Base-by-base conservation (phyloP, 2,329 filamentous ascomycete species). In the Grosmannia clavigera region DNA sequence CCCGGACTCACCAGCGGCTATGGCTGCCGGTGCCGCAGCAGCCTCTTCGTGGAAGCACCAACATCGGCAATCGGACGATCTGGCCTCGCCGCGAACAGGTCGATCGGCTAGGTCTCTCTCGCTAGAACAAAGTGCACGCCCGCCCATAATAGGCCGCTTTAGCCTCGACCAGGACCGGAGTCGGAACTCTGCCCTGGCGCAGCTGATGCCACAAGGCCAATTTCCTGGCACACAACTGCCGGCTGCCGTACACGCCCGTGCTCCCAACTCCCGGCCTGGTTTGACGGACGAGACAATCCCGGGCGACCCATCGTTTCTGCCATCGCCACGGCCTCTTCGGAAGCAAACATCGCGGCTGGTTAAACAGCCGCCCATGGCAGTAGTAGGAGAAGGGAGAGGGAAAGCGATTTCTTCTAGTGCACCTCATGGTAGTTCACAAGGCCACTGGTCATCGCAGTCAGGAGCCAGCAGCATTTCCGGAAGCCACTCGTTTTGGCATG, bases 221-320 rank as follows among this genome's bases (percentile, higher is more conserved):
- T 73, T 1, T 65, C 69, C 12, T 62, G 61, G 6, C 58, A 65
- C 27, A 60, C 65, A 27, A 61, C 64, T 57, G 19, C 77, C 81
- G 1, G 76, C 83, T 11, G 72, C 83, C 33, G 77, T 83, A 12
- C 72, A 83, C 43, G 82, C 82, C 14, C 74, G 78, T 55, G 83
- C 83, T 7, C 83, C 83, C 14, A 86, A 86, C 65, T 75, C 83
- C n/a, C 74, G 83, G 25, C 76, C 76, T 1, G 83, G 83, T 19
- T 75, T 86, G 6, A 86, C 83, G 2, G 83, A 86, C 63, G 81
- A 85, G 65, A 70, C 77, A 1, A 69, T 85, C 3, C 81, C 82
- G 5, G 83, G 83, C 40, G 83, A 81, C 61, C 78, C 79, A 54
- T 81, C 83, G 3, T 86, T 83, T 64, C 68, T 86, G 35, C 70